phyloP scores from a whole-genome alignment of 2,329 filamentous ascomycete species.

The Domatiomyces catenatus region DNA sequence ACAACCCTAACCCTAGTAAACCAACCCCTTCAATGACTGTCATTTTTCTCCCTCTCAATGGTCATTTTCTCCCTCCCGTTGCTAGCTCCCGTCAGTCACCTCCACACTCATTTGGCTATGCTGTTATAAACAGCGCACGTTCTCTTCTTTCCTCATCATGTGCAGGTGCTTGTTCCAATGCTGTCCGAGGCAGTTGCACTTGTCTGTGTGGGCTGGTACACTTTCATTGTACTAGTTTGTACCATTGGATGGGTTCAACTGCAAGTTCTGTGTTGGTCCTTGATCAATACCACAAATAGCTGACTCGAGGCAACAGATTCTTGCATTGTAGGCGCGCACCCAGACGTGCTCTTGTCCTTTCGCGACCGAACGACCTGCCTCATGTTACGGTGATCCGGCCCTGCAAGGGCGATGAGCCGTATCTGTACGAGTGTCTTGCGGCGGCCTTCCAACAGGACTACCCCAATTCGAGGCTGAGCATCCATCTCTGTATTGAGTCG shows the following conservation, averaged over 20 bases:
- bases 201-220: slow-evolving; percentile 41
- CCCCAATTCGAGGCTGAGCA: slow-evolving; percentile 56
- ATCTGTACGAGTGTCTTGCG: slow-evolving; percentile 81
- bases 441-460: slow-evolving; percentile 75
- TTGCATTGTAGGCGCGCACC: slow-evolving; percentile 37
- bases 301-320: slow-evolving; percentile 29
- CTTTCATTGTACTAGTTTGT: slow-evolving; percentile 40
- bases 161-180: slow-evolving; percentile 7
- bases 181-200: slow-evolving; percentile 25
- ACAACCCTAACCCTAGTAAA: too few relatives aligned
- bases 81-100: not conserved
- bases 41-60: too few relatives aligned
- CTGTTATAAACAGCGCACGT: not conserved
- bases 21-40: not conserved
- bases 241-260: slow-evolving; percentile 44
- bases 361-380: slow-evolving; percentile 41
- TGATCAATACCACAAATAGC: not conserved
- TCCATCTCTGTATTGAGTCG: slow-evolving; percentile 69
- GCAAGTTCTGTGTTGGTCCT: slow-evolving; percentile 25
- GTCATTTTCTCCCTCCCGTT: too few relatives aligned
- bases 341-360: slow-evolving; percentile 27
- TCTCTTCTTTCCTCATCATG: slow-evolving; percentile 7
- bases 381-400: slow-evolving; percentile 84
- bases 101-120: not conserved
- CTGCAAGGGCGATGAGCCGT: slow-evolving; percentile 79